Percentiles rank a stretch among this genome's conserved stretches.
phyloP scores from a whole-genome alignment of 176 grass and related monocot species.

The Otatea glauca region DNA sequence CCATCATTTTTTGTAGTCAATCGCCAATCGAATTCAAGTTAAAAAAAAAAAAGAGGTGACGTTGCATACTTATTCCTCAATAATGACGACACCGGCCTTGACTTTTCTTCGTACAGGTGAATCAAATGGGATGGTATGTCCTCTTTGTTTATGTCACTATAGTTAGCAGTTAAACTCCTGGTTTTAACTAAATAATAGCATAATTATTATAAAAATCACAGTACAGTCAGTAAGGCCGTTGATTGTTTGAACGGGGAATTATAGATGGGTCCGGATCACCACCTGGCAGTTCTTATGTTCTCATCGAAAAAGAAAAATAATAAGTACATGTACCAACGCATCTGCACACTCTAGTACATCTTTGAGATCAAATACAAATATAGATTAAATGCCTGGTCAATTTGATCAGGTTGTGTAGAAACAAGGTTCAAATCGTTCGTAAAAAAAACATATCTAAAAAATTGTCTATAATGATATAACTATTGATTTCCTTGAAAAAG shows the following conservation, averaged over 20 bases:
- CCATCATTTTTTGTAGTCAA: background rate
- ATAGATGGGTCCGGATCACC: no score
- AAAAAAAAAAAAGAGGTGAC: background rate
- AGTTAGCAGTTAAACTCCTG: background rate
- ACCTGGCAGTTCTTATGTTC: background rate
- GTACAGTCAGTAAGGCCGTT: background rate
- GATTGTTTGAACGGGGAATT: background rate
- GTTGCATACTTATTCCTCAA: background rate
- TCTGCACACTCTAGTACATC: background rate
- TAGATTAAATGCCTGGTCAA: background rate
- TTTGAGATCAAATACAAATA: background rate
- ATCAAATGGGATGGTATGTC: background rate
- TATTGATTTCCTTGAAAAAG: background rate
- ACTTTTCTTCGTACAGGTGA: slow-evolving; percentile 20
- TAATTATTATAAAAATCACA: background rate
- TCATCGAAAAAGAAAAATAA: background rate
- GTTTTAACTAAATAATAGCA: background rate
- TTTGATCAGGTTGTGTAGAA: no score
- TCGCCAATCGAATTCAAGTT: background rate
- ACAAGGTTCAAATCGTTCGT: no score
- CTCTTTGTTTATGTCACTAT: background rate
- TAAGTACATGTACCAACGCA: background rate
- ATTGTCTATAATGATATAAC: background rate
- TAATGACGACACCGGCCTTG: slow-evolving; percentile 14
- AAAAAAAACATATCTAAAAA: no score